Percentiles rank a stretch among this genome's conserved stretches.
Conservation (phyloP, 2,329 filamentous ascomycete species). For the Ophiostoma quercus region DNA sequence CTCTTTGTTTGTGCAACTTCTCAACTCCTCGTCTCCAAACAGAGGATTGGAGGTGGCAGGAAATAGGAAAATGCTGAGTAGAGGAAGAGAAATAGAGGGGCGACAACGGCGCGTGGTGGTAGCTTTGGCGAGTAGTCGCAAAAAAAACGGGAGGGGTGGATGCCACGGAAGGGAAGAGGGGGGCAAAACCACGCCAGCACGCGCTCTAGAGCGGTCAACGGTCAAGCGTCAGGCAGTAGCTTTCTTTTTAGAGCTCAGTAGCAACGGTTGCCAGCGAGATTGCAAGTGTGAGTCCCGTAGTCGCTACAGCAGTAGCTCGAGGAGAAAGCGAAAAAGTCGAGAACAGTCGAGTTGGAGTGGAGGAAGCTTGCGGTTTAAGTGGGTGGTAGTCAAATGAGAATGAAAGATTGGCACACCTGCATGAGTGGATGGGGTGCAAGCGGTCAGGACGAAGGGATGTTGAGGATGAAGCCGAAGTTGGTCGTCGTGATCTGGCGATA, state of each 20-base stretch:
- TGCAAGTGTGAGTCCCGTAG: not conserved
- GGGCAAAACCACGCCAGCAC: conserved; percentile 20
- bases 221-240: not conserved
- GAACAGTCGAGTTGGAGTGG: not conserved
- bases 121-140: conserved; percentile 14
- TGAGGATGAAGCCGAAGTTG: not conserved
- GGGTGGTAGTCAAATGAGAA: conserved; percentile 15
- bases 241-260: not conserved
- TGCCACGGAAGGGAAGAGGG: conserved; percentile 17
- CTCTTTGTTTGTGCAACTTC: not conserved
- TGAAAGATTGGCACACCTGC: conserved; percentile 20
- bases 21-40: not conserved
- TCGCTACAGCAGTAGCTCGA: conserved; percentile 2
- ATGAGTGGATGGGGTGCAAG: conserved; percentile 20
- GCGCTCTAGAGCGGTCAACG: conserved; percentile 22
- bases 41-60: conserved; percentile 4
- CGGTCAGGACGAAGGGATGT: conserved; percentile 18
- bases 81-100: conserved; percentile 1
- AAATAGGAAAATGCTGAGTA: not conserved
- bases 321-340: conserved; percentile 8
- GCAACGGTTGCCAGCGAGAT: not conserved
- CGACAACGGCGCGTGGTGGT: conserved; percentile 18
- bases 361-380: conserved; percentile 9
- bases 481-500: not conserved
- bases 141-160: conserved; percentile 17